Percentiles rank a stretch among this genome's conserved stretches.
These are phyloP conservation scores for Phytophthora cactorum DNA, from an alignment of 352 stramenopile genomes.

Conservation along the genomic window DNA sequence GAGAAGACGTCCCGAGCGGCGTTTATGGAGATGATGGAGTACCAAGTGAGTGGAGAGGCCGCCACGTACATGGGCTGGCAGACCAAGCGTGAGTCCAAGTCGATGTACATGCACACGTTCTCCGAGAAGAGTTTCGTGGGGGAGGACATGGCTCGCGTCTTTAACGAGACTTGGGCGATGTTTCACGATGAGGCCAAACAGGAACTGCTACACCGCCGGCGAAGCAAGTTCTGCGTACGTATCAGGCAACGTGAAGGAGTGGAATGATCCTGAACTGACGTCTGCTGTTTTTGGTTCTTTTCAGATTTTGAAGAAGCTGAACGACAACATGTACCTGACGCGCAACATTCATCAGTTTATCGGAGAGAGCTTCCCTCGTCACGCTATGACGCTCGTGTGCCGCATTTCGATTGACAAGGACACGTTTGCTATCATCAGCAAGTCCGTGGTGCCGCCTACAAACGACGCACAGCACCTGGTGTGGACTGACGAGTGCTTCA, in stretches of 20 bases:
- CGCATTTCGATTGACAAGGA: conserved; percentile 86
- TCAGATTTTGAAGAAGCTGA: conserved; percentile 86
- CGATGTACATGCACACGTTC: conserved; percentile 84
- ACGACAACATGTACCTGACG: conserved; percentile 86
- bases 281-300: conserved; percentile 1
- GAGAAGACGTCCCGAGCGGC: conserved; percentile 78
- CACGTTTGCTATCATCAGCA: conserved; percentile 84
- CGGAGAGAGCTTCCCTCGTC: conserved; percentile 83
- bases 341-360: conserved; percentile 91
- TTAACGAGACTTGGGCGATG: conserved; percentile 83
- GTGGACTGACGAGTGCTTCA: conserved; percentile 89
- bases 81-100: conserved; percentile 86
- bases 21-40: conserved; percentile 85
- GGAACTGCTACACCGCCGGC: conserved; percentile 70
- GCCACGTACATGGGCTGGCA: conserved; percentile 76
- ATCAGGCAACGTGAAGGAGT: not conserved
- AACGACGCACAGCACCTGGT: conserved; percentile 87
- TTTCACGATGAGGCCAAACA: conserved; percentile 80
- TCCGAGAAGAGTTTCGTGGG: conserved; percentile 76
- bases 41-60: conserved; percentile 74
- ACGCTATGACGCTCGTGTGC: conserved; percentile 84
- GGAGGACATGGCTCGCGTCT: conserved; percentile 76
- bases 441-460: conserved; percentile 77
- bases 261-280: not conserved
- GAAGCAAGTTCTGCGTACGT: conserved; percentile 88